phyloP scores from a whole-genome alignment of 2,329 filamentous ascomycete species.

The Elsinoe arachidis region DNA sequence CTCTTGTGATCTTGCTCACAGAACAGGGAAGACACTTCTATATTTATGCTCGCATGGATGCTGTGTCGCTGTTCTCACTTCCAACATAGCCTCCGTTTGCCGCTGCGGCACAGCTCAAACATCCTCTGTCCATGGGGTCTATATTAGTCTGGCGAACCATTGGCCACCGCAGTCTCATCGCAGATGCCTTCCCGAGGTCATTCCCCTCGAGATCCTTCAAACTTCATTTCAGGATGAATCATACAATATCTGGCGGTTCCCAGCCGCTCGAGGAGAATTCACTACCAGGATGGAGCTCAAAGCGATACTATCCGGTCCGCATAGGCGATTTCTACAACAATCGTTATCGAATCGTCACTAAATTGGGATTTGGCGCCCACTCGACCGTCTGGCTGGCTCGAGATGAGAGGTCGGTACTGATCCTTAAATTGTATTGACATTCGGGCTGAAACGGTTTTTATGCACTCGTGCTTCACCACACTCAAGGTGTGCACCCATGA shows the following conservation, averaged over 20 bases:
- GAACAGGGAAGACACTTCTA: too few species aligned
- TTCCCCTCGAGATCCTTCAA: neutral
- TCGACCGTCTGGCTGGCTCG: conserved; percentile 32
- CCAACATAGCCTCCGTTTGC: too few species aligned
- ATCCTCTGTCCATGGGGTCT: too few species aligned
- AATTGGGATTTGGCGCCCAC: conserved; percentile 31
- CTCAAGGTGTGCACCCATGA: neutral
- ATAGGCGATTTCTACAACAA: conserved; percentile 26
- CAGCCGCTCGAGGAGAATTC: neutral
- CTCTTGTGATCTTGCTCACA: too few species aligned
- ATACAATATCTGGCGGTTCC: neutral
- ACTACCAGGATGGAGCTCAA: neutral
- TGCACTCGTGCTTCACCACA: neutral
- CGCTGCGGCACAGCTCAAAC: too few species aligned
- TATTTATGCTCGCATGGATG: too few species aligned
- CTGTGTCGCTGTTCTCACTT: too few species aligned
- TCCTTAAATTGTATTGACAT: too few species aligned
- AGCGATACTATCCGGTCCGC: conserved; percentile 22
- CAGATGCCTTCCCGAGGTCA: too few species aligned
- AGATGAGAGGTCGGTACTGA: conserved; percentile 22
- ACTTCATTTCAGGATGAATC: neutral
- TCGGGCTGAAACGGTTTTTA: too few species aligned
- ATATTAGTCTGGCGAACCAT: too few species aligned
- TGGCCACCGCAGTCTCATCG: too few species aligned
- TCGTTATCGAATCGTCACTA: conserved; percentile 31